Evolutionary conservation across 163 green algal genomes (phyloP).

Genomic region (Trebouxiophyceae sp.): DNA sequence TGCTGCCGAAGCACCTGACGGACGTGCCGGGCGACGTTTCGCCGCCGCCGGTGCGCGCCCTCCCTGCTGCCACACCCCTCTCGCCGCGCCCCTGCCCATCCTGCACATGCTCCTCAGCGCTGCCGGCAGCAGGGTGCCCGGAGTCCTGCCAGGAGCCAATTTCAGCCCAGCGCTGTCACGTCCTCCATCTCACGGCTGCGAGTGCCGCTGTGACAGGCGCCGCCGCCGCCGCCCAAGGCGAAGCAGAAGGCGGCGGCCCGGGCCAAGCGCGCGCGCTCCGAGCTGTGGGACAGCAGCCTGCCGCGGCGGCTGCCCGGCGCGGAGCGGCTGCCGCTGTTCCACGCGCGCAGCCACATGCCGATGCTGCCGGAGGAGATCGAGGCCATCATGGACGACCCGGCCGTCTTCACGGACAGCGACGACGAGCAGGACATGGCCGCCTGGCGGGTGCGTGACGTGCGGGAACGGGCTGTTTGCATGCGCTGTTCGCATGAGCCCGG

Average conservation of each 20-base stretch:
- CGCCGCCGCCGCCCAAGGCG: no score
- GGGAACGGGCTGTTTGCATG: background rate
- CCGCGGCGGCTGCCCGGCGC: background rate
- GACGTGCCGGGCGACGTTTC: no score
- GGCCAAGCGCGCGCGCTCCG: background rate
- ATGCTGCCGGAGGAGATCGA: constrained; percentile 3
- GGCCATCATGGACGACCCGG: constrained; percentile 4
- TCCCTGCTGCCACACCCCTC: no score
- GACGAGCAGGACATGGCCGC: constrained; percentile 11
- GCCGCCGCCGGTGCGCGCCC: no score
- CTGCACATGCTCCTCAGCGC: no score
- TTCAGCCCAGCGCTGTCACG: no score
- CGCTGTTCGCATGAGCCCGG: background rate
- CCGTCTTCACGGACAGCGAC: constrained; percentile 7
- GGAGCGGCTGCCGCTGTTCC: constrained; percentile 2
- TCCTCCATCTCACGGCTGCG: no score
- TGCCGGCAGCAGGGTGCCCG: no score
- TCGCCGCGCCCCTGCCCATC: no score
- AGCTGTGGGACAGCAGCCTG: background rate
- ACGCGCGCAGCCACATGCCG: constrained; percentile 4
- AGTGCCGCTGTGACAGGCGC: no score
- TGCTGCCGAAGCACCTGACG: no score
- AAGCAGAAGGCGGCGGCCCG: background rate
- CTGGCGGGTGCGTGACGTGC: constrained; percentile 3
- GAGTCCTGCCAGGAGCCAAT: no score